Conservation (phyloP, 805 yeast genomes). For the Sugiyamaella valdiviana region DNA sequence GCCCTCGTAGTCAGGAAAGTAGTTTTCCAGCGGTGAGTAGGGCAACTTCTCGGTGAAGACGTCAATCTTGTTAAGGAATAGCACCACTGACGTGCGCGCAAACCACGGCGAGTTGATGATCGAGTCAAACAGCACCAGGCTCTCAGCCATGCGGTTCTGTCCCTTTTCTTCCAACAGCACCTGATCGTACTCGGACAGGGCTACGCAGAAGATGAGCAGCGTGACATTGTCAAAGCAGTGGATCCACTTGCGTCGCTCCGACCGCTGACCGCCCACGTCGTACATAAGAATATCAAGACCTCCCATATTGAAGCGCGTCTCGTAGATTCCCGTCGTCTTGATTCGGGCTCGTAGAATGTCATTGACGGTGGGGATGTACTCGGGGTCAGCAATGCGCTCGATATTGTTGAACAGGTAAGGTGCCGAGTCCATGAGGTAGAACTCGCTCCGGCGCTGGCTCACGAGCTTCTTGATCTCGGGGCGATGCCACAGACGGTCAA, state of each 20-base stretch:
- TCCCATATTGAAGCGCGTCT: constrained; percentile 70
- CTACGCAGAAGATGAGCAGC: constrained; percentile 82
- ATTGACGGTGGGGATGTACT: constrained; percentile 64
- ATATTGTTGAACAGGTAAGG: constrained; percentile 59
- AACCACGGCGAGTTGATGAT: constrained; percentile 93
- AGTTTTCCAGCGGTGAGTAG: constrained; percentile 69
- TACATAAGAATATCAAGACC: constrained; percentile 56
- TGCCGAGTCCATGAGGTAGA: constrained; percentile 83
- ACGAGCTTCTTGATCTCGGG: constrained; percentile 52
- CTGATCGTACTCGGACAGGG: constrained; percentile 87
- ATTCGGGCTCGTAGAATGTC: constrained; percentile 84
- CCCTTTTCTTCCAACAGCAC: constrained; percentile 66
- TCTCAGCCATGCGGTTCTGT: constrained; percentile 70
- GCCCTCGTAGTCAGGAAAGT: constrained; percentile 87
- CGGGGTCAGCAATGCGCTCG: constrained; percentile 50
- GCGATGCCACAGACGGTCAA: constrained; percentile 48
- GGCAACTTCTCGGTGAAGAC: constrained; percentile 81
- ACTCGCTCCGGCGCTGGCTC: constrained; percentile 50
- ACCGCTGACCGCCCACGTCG: constrained; percentile 95
- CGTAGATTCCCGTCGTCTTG: constrained; percentile 89
- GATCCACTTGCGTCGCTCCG: constrained; percentile 96
- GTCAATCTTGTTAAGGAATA: constrained; percentile 86
- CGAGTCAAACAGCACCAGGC: constrained; percentile 77
- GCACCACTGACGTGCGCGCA: constrained; percentile 73
- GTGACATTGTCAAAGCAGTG: constrained; percentile 94